phyloP scores from a whole-genome alignment of 2,329 filamentous ascomycete genomes.

The Colletotrichum sp. region DNA sequence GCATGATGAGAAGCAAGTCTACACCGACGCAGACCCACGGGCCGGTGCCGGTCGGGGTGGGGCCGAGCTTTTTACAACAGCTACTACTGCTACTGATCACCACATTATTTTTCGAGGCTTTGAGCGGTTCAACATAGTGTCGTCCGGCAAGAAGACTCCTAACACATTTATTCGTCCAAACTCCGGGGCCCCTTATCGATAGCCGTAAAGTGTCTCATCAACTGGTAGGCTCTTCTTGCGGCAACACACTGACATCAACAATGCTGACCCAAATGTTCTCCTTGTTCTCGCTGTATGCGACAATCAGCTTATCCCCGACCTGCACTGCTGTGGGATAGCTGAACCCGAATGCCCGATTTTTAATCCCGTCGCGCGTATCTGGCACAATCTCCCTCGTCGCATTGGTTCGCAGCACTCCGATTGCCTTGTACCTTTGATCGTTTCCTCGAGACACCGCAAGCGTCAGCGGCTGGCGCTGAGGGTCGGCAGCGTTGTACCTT shows the following conservation, averaged over 20 bases:
- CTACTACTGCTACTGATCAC: background rate
- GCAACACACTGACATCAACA: conserved; percentile 21
- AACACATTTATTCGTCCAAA: rapidly evolving
- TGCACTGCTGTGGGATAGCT: conserved; percentile 27
- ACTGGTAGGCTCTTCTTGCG: background rate
- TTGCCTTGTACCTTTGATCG: conserved; percentile 9
- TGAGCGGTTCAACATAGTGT: background rate
- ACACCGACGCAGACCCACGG: background rate
- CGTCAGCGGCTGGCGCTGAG: conserved; percentile 24
- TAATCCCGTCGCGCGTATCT: conserved; percentile 26
- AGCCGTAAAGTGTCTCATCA: background rate
- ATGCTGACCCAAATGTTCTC: conserved; percentile 31
- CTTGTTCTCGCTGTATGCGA: conserved; percentile 30
- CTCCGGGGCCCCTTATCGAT: rapidly evolving
- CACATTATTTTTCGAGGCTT: background rate
- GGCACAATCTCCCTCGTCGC: conserved; percentile 25
- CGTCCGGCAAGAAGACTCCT: background rate
- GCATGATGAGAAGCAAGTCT: background rate
- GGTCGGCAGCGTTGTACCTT: conserved; percentile 20
- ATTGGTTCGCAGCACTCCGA: conserved; percentile 26
- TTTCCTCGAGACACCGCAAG: conserved; percentile 21
- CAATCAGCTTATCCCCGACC: conserved; percentile 24
- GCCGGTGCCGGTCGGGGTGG: background rate
- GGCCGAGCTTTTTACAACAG: background rate
- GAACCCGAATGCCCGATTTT: conserved; percentile 25